A percentile compares a stretch with the other conserved stretches of the same genome.
phyloP scores from a whole-genome alignment of 768 basidiomycete species.

The Pholiota molesta region DNA sequence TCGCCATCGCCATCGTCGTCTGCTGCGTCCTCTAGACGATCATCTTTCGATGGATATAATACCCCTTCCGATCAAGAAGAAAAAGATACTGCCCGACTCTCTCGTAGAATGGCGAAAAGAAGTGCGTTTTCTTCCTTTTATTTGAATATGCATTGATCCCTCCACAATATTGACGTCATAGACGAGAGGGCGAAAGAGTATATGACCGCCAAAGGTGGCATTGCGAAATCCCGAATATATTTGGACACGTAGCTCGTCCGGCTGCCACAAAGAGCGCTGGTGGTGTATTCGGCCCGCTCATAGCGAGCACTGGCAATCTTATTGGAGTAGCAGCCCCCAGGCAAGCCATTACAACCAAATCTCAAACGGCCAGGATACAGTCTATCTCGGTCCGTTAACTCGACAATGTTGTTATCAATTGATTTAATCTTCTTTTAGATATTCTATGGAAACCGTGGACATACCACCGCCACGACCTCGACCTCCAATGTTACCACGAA shows the following conservation, averaged over 20 bases:
- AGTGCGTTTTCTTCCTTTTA: no score
- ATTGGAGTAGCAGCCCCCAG: conserved; percentile 61
- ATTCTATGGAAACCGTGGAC: conserved; percentile 13
- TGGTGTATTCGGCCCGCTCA: conserved; percentile 71
- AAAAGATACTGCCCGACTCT: no score
- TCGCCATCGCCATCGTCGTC: conserved; percentile 3
- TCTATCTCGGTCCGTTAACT: conserved; percentile 52
- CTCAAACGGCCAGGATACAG: conserved; percentile 66
- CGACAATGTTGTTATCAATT: not conserved
- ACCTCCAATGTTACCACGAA: not conserved
- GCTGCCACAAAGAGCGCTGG: conserved; percentile 50
- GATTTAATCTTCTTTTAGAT: conserved; percentile 6
- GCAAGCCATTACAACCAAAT: conserved; percentile 55
- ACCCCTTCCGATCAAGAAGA: not conserved
- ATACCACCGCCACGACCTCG: not conserved
- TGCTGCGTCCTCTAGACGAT: conserved; percentile 8
- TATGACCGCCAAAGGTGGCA: conserved; percentile 1
- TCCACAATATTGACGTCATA: not conserved
- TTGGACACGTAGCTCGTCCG: conserved; percentile 32
- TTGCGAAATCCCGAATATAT: conserved; percentile 9
- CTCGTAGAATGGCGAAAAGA: no score
- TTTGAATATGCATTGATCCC: no score
- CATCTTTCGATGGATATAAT: conserved; percentile 9
- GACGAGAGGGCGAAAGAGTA: conserved; percentile 3
- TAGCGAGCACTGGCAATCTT: conserved; percentile 69